Evolutionary conservation across 768 basidiomycete species (phyloP).

Genomic region (Pilatotrama ljubarskyi): DNA sequence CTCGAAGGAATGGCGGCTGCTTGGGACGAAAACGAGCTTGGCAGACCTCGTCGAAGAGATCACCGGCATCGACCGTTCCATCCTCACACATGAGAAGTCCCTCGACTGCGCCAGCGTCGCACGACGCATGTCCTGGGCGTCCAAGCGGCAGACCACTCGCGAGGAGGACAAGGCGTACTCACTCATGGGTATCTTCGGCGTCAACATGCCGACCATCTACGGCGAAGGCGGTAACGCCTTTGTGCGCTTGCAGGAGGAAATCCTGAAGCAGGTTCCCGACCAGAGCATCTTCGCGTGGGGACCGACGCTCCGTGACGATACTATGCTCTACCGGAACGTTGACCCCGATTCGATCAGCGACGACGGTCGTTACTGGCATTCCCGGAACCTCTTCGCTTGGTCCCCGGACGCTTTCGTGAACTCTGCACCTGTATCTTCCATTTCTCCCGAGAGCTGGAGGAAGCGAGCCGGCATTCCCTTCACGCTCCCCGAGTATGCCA

Average conservation of each 20-base stretch:
- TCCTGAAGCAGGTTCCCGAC: slow-evolving; percentile 16
- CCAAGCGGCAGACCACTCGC: slow-evolving; percentile 16
- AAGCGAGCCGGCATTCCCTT: slow-evolving; percentile 1
- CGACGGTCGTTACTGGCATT: slow-evolving; percentile 17
- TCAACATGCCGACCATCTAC: slow-evolving; percentile 18
- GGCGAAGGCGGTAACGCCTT: slow-evolving; percentile 19
- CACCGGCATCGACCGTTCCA: slow-evolving; percentile 2
- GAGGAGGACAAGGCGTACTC: slow-evolving; percentile 20
- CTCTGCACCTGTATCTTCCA: slow-evolving; percentile 1
- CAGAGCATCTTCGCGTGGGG: slow-evolving; percentile 20
- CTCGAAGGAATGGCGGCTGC: slow-evolving; percentile 8
- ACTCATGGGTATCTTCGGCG: slow-evolving; percentile 20
- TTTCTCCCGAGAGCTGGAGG: slow-evolving; percentile 7
- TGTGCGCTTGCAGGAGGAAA: slow-evolving; percentile 17
- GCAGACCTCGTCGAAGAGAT: slow-evolving; percentile 14
- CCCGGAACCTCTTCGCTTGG: slow-evolving; percentile 18
- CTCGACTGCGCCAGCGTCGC: slow-evolving; percentile 16
- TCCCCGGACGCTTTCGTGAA: slow-evolving; percentile 19
- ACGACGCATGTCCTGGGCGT: slow-evolving; percentile 19
- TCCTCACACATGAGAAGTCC: slow-evolving; percentile 4
- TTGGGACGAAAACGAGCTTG: slow-evolving; percentile 13
- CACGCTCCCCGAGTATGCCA: not conserved
- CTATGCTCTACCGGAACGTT: not conserved
- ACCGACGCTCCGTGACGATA: slow-evolving; percentile 6
- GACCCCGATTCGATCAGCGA: not conserved